A percentile compares a stretch with the other conserved stretches of the same genome.
Evolutionary conservation across 257 asterid genomes (phyloP).

Genomic region (Euphrasia confusa): DNA sequence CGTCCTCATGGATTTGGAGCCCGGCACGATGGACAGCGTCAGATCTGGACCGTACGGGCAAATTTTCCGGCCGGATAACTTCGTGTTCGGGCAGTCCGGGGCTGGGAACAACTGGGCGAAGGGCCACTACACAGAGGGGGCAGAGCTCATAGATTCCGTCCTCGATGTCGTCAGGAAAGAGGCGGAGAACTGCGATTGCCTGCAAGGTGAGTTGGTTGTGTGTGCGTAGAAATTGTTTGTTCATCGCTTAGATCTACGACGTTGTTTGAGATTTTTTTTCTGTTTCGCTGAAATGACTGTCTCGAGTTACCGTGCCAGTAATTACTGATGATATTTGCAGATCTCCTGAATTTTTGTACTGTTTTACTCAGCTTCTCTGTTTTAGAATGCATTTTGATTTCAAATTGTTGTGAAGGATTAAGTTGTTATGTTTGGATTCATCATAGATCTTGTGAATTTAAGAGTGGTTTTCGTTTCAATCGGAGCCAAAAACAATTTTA

Average conservation of each 20-base stretch:
- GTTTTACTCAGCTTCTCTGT: neutral
- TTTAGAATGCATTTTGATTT: neutral
- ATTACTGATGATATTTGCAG: neutral
- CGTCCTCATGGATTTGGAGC: constrained; percentile 48
- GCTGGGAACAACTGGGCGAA: constrained; percentile 48
- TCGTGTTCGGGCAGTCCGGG: constrained; percentile 43
- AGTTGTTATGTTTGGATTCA: too few species aligned
- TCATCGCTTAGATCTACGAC: neutral
- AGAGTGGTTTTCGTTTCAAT: too few species aligned
- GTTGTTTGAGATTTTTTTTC: neutral
- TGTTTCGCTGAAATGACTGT: too few species aligned
- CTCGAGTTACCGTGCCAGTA: neutral
- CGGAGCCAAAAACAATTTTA: too few species aligned
- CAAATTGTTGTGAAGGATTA: too few species aligned
- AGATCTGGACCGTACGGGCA: constrained; percentile 47
- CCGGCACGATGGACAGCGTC: constrained; percentile 47
- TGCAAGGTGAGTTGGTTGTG: constrained; percentile 30
- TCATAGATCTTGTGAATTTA: neutral
- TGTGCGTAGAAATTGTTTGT: neutral
- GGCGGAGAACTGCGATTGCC: constrained; percentile 44
- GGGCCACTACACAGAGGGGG: constrained; percentile 41
- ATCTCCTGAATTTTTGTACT: constrained; percentile 9
- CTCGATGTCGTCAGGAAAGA: constrained; percentile 45
- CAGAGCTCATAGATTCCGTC: constrained; percentile 43
- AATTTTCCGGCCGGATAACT: constrained; percentile 44